Base-by-base conservation (phyloP, 2,329 filamentous ascomycete species). In the Clarireedia paspali region DNA sequence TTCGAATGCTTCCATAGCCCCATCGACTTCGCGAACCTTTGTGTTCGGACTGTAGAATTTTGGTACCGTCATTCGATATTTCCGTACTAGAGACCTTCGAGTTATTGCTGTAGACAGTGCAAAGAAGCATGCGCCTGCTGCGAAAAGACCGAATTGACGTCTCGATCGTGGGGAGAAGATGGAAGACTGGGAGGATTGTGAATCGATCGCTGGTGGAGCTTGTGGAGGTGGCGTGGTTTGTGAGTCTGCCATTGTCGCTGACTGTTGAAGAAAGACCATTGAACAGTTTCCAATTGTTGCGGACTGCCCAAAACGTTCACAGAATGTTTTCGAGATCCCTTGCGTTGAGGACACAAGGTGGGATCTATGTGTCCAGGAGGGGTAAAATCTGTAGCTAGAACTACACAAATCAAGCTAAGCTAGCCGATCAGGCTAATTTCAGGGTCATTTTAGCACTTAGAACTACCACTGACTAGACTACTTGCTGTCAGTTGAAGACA, bases 111-210 rank as follows among this genome's bases (percentile, higher is more conserved):
- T 75, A 1, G 90, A 89, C 60, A 91, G 77, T 23, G 81, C 74
- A 61, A 95, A 80, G 72, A 95, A 95, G 55, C 82, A 77, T 10
- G 88, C 79, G 44, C 92, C 92, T 59, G 85, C 83, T 64, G 85
- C 76, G 71, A 94, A 86, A 57, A 96, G 72, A 24, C 83, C 77
- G 14, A 89, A 71, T 70, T 91, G 85, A 53, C 78, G 78, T 47
- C 59, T 55, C 30, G 68, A 66, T n/a, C 68, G 62, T 59, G 60
- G 57, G 23, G 64, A 67, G 60, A 69, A 70, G 60, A 68, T 60
- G 27, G 59, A 46, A 20, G 64, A 64, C 27, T 61, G 56, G 38
- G 59, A 36, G 51, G 62, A 51, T 34, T 63, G 24, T 12, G 51
- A 17, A 40, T 53, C 17, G 10, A 50, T 38, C 17, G 49, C 26